phyloP scores from a whole-genome alignment of 148 eudicot genomes.

The Silene conica region DNA sequence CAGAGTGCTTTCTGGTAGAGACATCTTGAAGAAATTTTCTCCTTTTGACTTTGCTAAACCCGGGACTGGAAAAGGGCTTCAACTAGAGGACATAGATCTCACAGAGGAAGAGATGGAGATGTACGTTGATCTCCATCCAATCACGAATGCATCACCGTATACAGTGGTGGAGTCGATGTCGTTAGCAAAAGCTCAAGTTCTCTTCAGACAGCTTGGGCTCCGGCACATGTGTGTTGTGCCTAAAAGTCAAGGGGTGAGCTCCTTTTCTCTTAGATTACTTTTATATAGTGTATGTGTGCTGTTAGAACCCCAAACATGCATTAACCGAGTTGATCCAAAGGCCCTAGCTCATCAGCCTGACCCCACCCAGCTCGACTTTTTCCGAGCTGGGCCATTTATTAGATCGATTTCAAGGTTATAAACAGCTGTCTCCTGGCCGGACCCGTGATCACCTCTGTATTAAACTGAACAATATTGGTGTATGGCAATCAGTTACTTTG shows the following conservation, averaged over 20 bases:
- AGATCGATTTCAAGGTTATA: neutral
- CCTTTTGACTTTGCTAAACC: slow-evolving; percentile 53
- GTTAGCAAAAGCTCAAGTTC: slow-evolving; percentile 47
- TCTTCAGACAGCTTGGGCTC: slow-evolving; percentile 52
- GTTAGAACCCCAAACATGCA: neutral
- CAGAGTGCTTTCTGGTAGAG: slow-evolving; percentile 36
- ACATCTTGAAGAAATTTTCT: slow-evolving; percentile 33
- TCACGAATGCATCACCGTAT: slow-evolving; percentile 52
- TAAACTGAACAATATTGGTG: too few species aligned
- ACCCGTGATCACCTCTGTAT: too few species aligned
- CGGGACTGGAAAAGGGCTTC: slow-evolving; percentile 53
- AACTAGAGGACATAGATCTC: slow-evolving; percentile 37
- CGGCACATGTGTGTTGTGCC: slow-evolving; percentile 64
- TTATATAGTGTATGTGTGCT: neutral
- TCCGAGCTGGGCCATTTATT: neutral
- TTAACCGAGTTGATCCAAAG: too few species aligned
- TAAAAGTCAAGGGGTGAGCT: slow-evolving; percentile 44
- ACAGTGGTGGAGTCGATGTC: slow-evolving; percentile 60
- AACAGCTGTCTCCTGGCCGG: too few species aligned
- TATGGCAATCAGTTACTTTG: neutral
- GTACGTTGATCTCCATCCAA: slow-evolving; percentile 57
- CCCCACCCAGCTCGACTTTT: neutral
- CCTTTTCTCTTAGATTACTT: neutral
- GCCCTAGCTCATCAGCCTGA: neutral
- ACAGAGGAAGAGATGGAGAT: slow-evolving; percentile 49